phyloP scores from a whole-genome alignment of 257 asterid species.

The Gynochthodes officinalis region DNA sequence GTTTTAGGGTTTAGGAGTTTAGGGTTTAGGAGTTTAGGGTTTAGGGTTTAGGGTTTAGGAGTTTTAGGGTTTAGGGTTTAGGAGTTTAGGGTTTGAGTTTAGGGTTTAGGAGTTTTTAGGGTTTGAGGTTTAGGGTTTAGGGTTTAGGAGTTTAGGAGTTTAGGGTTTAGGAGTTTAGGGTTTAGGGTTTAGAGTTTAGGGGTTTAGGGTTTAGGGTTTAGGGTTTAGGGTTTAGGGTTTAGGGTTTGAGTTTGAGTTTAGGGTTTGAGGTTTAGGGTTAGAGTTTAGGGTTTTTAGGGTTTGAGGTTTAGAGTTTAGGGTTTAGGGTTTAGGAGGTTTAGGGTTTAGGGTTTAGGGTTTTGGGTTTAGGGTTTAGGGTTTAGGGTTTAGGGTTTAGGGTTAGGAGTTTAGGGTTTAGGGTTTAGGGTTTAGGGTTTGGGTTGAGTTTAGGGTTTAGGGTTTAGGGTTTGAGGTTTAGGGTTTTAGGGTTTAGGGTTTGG shows the following conservation, averaged over 20 bases:
- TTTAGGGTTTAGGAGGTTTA: constrained; percentile 6
- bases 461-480: too few species aligned
- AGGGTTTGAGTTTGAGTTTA: too few species aligned
- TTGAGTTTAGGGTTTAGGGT: too few species aligned
- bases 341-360: constrained; percentile 16
- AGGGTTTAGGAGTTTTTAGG: too few species aligned
- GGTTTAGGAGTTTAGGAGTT: constrained; percentile 4
- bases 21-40: constrained; percentile 14
- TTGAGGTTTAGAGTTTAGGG: too few species aligned
- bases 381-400: constrained; percentile 24
- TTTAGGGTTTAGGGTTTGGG: constrained; percentile 12
- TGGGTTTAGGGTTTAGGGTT: constrained; percentile 20
- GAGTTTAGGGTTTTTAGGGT: constrained; percentile 7
- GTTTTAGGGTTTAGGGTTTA: constrained; percentile 14
- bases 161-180: neutral
- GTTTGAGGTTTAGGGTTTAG: too few species aligned
- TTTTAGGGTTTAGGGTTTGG: too few species aligned
- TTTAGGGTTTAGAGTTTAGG: too few species aligned
- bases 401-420: constrained; percentile 21
- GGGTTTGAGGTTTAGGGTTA: constrained; percentile 6
- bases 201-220: too few species aligned
- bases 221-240: too few species aligned
- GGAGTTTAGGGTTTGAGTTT: neutral
- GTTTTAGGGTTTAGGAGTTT: constrained; percentile 6
- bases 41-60: constrained; percentile 17